Percentiles rank a stretch among this genome's conserved stretches.
These are phyloP conservation scores for Apiospora kogelbergensis DNA, from an alignment of 2,329 filamentous ascomycete species.

Conservation along the genomic window DNA sequence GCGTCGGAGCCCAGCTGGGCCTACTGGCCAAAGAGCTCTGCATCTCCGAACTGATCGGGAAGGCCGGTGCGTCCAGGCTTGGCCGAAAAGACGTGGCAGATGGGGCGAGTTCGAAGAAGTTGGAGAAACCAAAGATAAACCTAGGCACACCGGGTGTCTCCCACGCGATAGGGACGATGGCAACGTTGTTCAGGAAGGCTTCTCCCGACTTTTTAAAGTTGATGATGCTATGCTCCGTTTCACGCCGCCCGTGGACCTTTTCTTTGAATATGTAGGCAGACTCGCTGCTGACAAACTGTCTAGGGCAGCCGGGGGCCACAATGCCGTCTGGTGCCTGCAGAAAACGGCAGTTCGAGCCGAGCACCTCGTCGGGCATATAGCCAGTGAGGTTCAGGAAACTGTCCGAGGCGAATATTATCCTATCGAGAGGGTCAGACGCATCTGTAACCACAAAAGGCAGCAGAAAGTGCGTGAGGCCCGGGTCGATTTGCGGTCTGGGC, in stretches of 20 bases:
- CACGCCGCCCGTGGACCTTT: constrained; percentile 66
- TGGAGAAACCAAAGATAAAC: too few species aligned
- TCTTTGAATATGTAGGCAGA: constrained; percentile 78
- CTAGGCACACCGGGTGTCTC: too few species aligned
- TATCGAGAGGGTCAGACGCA: too few species aligned
- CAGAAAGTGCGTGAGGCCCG: constrained; percentile 85
- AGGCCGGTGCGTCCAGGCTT: too few species aligned
- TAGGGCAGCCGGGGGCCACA: constrained; percentile 71
- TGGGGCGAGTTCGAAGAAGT: too few species aligned
- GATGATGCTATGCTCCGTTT: constrained; percentile 85
- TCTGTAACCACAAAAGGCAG: too few species aligned
- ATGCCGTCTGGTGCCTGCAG: constrained; percentile 84
- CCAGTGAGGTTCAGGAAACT: constrained; percentile 91
- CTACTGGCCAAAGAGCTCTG: too few species aligned
- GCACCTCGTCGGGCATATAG: constrained; percentile 81
- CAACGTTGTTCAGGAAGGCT: too few species aligned
- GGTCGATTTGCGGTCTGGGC: constrained; percentile 76
- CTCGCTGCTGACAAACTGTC: constrained; percentile 82
- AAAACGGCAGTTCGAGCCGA: constrained; percentile 89
- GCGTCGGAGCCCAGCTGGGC: too few species aligned
- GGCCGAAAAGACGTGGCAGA: too few species aligned
- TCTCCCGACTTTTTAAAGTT: constrained; percentile 93
- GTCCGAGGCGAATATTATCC: constrained; percentile 89
- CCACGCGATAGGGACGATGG: too few species aligned
- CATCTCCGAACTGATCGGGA: too few species aligned